These are phyloP conservation scores for Flaveria sonorensis DNA, from an alignment of 129 eudicot genomes.

Conservation along the genomic window DNA sequence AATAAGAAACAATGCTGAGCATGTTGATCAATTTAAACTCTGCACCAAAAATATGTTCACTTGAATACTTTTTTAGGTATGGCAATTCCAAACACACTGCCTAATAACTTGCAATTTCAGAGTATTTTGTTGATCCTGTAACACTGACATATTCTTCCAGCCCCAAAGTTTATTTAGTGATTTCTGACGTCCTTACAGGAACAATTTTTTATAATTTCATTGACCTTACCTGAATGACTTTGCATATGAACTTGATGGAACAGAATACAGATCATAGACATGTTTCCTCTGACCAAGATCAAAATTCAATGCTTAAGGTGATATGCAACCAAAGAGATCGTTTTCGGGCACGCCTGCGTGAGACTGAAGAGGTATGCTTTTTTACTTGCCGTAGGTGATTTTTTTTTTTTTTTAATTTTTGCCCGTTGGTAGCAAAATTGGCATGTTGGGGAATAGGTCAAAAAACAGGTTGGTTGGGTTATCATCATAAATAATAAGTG, in stretches of 20 bases:
- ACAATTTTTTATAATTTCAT: neutral
- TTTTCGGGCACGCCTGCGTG: slow-evolving; percentile 87
- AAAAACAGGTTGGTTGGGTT: neutral
- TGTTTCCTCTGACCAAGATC: slow-evolving; percentile 79
- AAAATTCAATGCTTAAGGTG: slow-evolving; percentile 97
- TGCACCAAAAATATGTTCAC: slow-evolving; percentile 6
- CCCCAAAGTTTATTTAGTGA: neutral
- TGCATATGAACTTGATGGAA: slow-evolving; percentile 26
- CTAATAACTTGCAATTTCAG: neutral
- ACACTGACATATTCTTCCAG: neutral
- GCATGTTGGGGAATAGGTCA: neutral
- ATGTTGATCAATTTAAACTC: slow-evolving; percentile 12
- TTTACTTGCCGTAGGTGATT: slow-evolving; percentile 11
- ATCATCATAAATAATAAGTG: neutral
- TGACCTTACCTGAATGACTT: neutral
- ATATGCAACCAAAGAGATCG: slow-evolving; percentile 98
- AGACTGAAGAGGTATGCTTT: slow-evolving; percentile 84
- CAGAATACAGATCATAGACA: slow-evolving; percentile 79
- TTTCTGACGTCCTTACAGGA: slow-evolving; percentile 3
- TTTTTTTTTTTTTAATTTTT: neutral
- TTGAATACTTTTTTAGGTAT: neutral
- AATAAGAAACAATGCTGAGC: neutral
- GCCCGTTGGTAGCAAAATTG: neutral
- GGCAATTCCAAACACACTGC: neutral
- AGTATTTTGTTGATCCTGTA: neutral